A percentile compares a stretch with the other conserved stretches of the same genome.
Conservation (phyloP, 1,284 basidiomycete species). For the Cryptococcus sp. region DNA sequence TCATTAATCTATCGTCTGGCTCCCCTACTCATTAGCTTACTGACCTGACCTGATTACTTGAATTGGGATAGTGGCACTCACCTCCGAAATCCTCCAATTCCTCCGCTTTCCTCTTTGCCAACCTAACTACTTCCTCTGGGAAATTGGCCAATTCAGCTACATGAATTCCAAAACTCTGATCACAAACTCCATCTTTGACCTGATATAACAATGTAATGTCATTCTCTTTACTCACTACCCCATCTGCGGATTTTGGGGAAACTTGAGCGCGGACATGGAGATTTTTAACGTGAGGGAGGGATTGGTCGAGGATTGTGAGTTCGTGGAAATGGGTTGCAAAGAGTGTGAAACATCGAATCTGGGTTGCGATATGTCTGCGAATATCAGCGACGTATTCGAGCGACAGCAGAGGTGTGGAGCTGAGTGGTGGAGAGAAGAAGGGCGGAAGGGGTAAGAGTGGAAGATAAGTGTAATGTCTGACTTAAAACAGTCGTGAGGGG, state of each 20-base stretch:
- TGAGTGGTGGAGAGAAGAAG: too few species aligned
- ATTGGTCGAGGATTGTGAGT: conserved; percentile 82
- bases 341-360: conserved; percentile 87
- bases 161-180: conserved; percentile 98
- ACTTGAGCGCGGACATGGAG: conserved; percentile 78
- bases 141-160: conserved; percentile 96
- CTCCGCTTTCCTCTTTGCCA: conserved; percentile 91
- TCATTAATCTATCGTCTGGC: conserved; percentile 42
- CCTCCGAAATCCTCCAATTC: conserved; percentile 90
- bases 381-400: neutral
- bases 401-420: too few species aligned
- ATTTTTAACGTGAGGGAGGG: conserved; percentile 85
- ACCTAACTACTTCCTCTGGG: conserved; percentile 85
- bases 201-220: conserved; percentile 94
- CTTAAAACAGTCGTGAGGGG: too few species aligned
- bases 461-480: neutral
- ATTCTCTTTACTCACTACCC: conserved; percentile 55
- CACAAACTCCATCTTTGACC: conserved; percentile 82
- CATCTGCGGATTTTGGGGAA: conserved; percentile 23
- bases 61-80: conserved; percentile 10
- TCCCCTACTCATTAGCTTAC: conserved; percentile 10
- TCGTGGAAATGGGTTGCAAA: conserved; percentile 99
- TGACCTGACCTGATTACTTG: neutral
- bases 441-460: too few species aligned
- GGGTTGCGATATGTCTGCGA: conserved; percentile 78